Base-by-base conservation (phyloP, 2,329 filamentous ascomycete species). In the Cladorrhinum sp. region DNA sequence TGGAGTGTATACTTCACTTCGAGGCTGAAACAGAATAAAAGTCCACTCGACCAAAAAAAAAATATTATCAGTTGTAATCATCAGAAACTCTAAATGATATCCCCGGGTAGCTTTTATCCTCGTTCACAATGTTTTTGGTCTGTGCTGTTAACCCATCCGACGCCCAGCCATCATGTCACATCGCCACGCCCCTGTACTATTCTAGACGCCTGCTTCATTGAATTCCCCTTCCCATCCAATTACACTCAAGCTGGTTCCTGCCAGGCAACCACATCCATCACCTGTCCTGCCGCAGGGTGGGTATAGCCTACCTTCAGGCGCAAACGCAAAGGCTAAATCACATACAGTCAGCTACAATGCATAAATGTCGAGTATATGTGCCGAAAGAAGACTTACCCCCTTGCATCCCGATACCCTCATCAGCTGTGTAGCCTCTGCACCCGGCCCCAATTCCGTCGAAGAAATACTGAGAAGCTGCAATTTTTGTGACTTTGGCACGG, bases 211-310 rank as follows among this genome's bases (percentile, higher is more conserved):
- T 41, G 36, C 36, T 41, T 29, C 4, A 41, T 41, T 41, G 36
- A 41, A 41, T 41, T 4, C 52, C 45, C 23, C 53, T 32, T 48
- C 55, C 22, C 20, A 55, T 38, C 22, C 54, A 20, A 48, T 49
- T n/a, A 48, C 20, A 32, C 52, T 71, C 60, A 79, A 55, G 77
- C 80, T 58, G 92, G 88, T 76, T 99, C 95, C 27, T 90, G 88
- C 95, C 95, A 99, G 78, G 97, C 96, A 61, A 98, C 92, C 77
- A 98, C 93, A 71, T 99, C 95, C 72, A 89, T 89, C 18, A 96
- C 82, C 64, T 88, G 83, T 56, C 86, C 86, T 23, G 81, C 85
- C 60, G 85, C 83, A 60, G 89, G 85, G 74, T 90, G 89, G 32
- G 84, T 79, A 73, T 92, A 98, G 60, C 85, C 87, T 70, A 99